Evolutionary conservation across 169 alveolate genomes (phyloP).

Genomic region (Neospora caninum): DNA sequence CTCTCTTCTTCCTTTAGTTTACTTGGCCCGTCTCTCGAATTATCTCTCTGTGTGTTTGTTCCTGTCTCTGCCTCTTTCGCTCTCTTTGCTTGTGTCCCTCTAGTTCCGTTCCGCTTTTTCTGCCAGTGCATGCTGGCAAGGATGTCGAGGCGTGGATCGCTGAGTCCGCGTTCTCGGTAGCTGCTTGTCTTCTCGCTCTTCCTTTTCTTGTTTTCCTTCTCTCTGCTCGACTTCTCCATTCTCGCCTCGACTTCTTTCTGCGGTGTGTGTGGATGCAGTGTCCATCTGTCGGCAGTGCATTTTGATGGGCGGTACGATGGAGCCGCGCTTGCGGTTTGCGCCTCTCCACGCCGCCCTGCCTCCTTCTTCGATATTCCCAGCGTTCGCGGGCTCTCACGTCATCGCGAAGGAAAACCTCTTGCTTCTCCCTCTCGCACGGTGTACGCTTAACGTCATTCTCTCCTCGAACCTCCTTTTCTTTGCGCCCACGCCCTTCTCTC

Average conservation of each 20-base stretch:
- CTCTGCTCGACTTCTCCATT: background rate
- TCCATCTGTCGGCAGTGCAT: background rate
- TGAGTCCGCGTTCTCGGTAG: too few species aligned
- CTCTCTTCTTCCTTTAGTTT: too few species aligned
- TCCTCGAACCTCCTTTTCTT: background rate
- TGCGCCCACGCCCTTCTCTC: background rate
- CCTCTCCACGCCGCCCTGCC: conserved; percentile 32
- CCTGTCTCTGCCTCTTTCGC: background rate
- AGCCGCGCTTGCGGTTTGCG: background rate
- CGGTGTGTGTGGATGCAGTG: background rate
- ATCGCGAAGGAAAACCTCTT: background rate
- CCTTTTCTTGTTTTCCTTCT: background rate
- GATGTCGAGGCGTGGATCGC: too few species aligned
- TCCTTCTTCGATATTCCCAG: background rate
- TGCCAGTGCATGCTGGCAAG: too few species aligned
- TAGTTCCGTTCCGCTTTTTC: background rate
- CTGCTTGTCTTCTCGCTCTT: background rate
- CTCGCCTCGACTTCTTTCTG: background rate
- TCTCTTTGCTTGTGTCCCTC: background rate
- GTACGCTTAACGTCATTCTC: background rate
- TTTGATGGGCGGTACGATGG: conserved; percentile 26
- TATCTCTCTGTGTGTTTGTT: too few species aligned
- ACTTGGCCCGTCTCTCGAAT: too few species aligned
- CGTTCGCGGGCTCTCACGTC: background rate
- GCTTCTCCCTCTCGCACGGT: background rate